Evolutionary conservation across 176 grass and related monocot species (phyloP).

Genomic region (Ampelocalamus luodianensis): DNA sequence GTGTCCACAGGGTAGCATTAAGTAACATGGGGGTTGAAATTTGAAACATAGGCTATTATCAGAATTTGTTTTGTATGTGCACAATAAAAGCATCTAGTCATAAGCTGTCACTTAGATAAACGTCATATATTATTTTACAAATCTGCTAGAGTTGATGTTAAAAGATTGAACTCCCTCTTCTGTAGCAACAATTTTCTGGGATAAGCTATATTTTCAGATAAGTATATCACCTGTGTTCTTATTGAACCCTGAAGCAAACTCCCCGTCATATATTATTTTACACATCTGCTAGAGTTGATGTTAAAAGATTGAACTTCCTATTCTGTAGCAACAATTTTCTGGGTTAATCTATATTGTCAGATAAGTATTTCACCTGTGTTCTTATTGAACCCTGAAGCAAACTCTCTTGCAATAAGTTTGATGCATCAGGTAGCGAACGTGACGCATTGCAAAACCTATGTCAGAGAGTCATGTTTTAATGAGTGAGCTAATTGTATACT

Average conservation of each 20-base stretch:
- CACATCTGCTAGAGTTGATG: neutral
- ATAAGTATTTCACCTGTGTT: too few relatives aligned
- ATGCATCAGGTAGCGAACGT: neutral
- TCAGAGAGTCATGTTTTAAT: neutral
- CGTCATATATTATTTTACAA: neutral
- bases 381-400: neutral
- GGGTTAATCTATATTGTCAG: neutral
- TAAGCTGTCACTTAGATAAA: neutral
- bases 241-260: too few relatives aligned
- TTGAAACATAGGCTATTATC: neutral
- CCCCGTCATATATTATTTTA: neutral
- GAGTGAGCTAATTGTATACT: constrained; percentile 1
- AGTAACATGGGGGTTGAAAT: too few relatives aligned
- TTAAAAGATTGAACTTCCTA: neutral
- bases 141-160: neutral
- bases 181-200: constrained; percentile 18
- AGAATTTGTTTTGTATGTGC: neutral
- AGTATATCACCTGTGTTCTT: too few relatives aligned
- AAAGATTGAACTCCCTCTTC: neutral
- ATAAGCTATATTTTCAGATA: neutral
- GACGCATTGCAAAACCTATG: neutral
- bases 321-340: constrained; percentile 21
- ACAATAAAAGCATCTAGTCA: too few relatives aligned
- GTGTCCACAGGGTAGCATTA: too few relatives aligned
- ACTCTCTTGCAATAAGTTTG: neutral